These are phyloP conservation scores for Rhizodiscina lignyota DNA, from an alignment of 495 filamentous ascomycete genomes.

Conservation along the genomic window DNA sequence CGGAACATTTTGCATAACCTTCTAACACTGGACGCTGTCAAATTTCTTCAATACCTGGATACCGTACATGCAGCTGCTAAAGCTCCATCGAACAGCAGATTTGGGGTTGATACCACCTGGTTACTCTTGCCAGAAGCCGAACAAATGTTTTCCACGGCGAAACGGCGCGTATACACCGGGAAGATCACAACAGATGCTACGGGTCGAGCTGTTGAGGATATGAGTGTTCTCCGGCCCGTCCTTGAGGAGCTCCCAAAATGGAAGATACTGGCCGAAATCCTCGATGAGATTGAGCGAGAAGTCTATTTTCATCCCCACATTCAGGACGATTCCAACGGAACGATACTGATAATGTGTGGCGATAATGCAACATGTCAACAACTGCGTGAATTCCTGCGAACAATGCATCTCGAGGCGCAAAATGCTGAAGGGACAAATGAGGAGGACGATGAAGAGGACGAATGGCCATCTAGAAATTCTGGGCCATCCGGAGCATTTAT, in stretches of 20 bases:
- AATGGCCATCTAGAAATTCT: no score
- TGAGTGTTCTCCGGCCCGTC: slow-evolving; percentile 51
- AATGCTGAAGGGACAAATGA: slow-evolving; percentile 18
- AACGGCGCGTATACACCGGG: slow-evolving; percentile 72
- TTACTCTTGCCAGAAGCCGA: slow-evolving; percentile 91
- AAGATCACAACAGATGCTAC: slow-evolving; percentile 24
- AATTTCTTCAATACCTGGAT: slow-evolving; percentile 84
- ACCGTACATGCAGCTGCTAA: slow-evolving; percentile 83
- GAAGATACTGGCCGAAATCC: slow-evolving; percentile 65
- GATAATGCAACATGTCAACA: slow-evolving; percentile 80
- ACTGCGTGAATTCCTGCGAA: slow-evolving; percentile 77
- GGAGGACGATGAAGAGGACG: slow-evolving; percentile 26
- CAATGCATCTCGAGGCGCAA: slow-evolving; percentile 64
- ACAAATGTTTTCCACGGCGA: slow-evolving; percentile 83
- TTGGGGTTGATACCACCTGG: slow-evolving; percentile 87
- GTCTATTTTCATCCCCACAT: slow-evolving; percentile 61
- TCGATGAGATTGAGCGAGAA: slow-evolving; percentile 88
- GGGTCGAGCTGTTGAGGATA: background rate
- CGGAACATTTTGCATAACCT: slow-evolving; percentile 55
- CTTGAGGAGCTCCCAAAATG: slow-evolving; percentile 93
- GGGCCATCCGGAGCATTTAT: slow-evolving; percentile 64
- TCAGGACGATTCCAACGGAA: slow-evolving; percentile 75
- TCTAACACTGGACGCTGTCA: slow-evolving; percentile 77
- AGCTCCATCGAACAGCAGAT: slow-evolving; percentile 73
- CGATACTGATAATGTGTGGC: slow-evolving; percentile 87